phyloP scores from a whole-genome alignment of 371 early-diverging fungal species.

The Chytridium lagenaria region DNA sequence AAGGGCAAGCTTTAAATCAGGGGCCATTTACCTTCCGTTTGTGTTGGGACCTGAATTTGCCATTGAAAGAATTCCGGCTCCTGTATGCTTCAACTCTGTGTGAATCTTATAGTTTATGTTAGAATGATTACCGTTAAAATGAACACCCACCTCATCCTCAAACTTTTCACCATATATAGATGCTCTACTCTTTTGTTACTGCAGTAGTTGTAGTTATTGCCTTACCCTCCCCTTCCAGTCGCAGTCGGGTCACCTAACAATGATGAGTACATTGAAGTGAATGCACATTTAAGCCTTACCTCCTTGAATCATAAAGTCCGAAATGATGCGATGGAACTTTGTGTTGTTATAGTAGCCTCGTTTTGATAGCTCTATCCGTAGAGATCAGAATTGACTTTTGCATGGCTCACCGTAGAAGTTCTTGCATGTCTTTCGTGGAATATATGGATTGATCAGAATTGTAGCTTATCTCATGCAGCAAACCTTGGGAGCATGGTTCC shows the following conservation, averaged over 20 bases:
- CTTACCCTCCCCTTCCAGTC: slow-evolving; percentile 56
- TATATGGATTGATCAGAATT: neutral
- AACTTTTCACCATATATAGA: slow-evolving; percentile 69
- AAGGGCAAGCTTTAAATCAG: neutral
- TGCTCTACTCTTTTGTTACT: no score
- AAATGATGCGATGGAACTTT: slow-evolving; percentile 52
- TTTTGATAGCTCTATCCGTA: slow-evolving; percentile 39
- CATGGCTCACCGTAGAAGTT: slow-evolving; percentile 30
- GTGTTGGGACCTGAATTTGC: slow-evolving; percentile 90
- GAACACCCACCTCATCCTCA: slow-evolving; percentile 79
- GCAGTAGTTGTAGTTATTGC: no score
- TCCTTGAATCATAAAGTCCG: slow-evolving; percentile 55
- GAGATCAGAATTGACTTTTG: neutral
- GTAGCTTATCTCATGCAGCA: no score
- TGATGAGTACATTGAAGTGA: no score
- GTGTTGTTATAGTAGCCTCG: slow-evolving; percentile 51
- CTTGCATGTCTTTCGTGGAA: slow-evolving; percentile 40
- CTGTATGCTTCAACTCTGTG: slow-evolving; percentile 82
- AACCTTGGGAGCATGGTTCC: slow-evolving; percentile 54
- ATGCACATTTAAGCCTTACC: no score
- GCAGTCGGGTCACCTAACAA: no score
- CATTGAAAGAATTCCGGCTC: slow-evolving; percentile 88
- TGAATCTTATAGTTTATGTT: slow-evolving; percentile 44
- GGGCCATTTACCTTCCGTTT: slow-evolving; percentile 38
- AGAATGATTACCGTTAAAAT: neutral